phyloP scores from a whole-genome alignment of 176 grass and related monocot species.

The Alloteropsis semialata region DNA sequence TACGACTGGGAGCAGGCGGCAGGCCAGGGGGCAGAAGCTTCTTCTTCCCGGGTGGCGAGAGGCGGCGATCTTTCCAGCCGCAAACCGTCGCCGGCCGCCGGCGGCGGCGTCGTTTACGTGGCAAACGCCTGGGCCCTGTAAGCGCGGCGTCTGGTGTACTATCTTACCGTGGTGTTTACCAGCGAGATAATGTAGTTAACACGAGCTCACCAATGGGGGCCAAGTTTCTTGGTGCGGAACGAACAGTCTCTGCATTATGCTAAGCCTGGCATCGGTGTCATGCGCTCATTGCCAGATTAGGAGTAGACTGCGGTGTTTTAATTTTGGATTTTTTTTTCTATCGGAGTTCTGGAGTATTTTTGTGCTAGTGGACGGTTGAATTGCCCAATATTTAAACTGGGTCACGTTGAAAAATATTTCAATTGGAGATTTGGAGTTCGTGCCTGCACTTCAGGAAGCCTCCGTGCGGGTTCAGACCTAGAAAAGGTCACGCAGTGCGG shows the following conservation, averaged over 20 bases:
- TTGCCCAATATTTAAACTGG: not conserved
- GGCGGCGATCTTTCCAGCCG: conserved; percentile 28
- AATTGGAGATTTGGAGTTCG: not conserved
- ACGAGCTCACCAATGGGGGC: not conserved
- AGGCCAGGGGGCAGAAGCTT: not conserved
- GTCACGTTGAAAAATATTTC: not conserved
- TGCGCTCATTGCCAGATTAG: not conserved
- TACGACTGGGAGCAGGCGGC: not conserved
- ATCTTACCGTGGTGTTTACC: not conserved
- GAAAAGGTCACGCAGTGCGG: not conserved
- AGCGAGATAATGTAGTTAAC: conserved; percentile 13
- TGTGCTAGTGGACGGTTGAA: not conserved
- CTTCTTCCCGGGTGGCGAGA: conserved; percentile 16
- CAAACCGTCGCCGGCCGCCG: conserved; percentile 9
- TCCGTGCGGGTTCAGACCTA: not conserved
- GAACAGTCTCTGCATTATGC: not conserved
- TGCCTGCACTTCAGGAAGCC: not conserved
- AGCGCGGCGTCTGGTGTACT: not conserved
- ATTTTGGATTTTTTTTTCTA: too few species aligned
- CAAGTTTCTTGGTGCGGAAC: not conserved
- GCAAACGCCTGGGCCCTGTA: not conserved
- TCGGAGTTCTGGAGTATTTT: not conserved
- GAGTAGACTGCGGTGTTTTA: not conserved
- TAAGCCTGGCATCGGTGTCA: not conserved
- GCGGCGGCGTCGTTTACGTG: not conserved